Conservation (phyloP, 1,139 yeast species). For the Geotrichum fermentans region DNA sequence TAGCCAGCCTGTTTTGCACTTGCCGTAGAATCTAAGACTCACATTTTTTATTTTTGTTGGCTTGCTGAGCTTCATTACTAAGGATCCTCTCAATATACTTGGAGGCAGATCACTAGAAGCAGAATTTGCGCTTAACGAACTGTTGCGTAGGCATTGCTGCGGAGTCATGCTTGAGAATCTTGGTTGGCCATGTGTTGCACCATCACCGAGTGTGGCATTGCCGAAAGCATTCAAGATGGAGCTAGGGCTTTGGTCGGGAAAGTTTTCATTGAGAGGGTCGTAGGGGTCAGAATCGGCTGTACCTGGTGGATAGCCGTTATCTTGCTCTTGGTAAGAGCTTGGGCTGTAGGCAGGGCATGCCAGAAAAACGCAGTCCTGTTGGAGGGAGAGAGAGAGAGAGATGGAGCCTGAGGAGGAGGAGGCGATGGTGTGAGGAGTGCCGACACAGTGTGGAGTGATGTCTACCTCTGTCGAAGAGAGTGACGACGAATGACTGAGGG, state of each 20-base stretch:
- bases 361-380: conserved; percentile 9
- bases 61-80: conserved; percentile 65
- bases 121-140: conserved; percentile 14
- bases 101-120: conserved; percentile 53
- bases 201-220: background rate
- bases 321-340: conserved; percentile 18
- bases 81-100: conserved; percentile 68
- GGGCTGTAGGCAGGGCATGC: conserved; percentile 11
- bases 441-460: conserved; percentile 32
- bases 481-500: background rate
- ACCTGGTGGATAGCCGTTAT: conserved; percentile 14
- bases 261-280: conserved; percentile 10
- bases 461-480: conserved; percentile 14
- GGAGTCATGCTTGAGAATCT: background rate
- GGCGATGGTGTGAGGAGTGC: conserved; percentile 34
- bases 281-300: background rate
- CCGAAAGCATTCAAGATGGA: conserved; percentile 4
- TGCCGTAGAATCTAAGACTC: conserved; percentile 58
- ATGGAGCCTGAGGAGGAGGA: conserved; percentile 35
- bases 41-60: conserved; percentile 67
- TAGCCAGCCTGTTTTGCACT: conserved; percentile 80
- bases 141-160: conserved; percentile 1
- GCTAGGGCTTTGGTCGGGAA: conserved; percentile 15
- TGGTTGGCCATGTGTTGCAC: too few species aligned
- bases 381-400: conserved; percentile 9